These are phyloP conservation scores for Kwoniella heveanensis DNA, from an alignment of 768 basidiomycete genomes.

Conservation along the genomic window DNA sequence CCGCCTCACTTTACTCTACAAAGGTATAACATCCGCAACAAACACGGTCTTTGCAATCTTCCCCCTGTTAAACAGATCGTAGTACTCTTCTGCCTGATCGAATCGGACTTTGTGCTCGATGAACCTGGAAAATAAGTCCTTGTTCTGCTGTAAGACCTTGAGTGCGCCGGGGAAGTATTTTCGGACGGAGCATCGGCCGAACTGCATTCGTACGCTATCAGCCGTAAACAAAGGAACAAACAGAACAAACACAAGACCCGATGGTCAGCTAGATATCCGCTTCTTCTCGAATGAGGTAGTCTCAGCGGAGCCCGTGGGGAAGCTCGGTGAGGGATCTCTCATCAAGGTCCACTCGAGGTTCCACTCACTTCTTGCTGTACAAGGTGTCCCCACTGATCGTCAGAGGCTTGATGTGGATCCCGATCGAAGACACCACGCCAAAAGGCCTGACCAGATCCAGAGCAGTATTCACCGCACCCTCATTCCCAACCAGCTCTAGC, in stretches of 20 bases:
- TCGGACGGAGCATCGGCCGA: slow-evolving; percentile 45
- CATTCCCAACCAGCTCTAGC: slow-evolving; percentile 56
- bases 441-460: slow-evolving; percentile 51
- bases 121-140: slow-evolving; percentile 39
- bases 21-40: slow-evolving; percentile 16
- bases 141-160: slow-evolving; percentile 35
- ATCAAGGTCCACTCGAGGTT: no score
- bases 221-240: no score
- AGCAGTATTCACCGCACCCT: slow-evolving; percentile 44
- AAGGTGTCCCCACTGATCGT: slow-evolving; percentile 36
- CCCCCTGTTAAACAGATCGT: slow-evolving; percentile 48
- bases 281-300: slow-evolving; percentile 1
- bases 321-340: no score
- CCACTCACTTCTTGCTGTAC: slow-evolving; percentile 52
- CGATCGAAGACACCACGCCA: slow-evolving; percentile 50
- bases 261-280: neutral
- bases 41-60: slow-evolving; percentile 54
- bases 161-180: slow-evolving; percentile 37
- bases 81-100: slow-evolving; percentile 47
- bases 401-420: slow-evolving; percentile 43
- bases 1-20: neutral
- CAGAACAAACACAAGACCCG: no score
- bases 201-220: slow-evolving; percentile 40
- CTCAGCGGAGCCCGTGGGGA: no score
- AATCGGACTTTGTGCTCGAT: slow-evolving; percentile 39